Evolutionary conservation across 805 yeast species (phyloP), one percentile per base, ranked within the genome.

Genomic region (Candida manassasensis): DNA sequence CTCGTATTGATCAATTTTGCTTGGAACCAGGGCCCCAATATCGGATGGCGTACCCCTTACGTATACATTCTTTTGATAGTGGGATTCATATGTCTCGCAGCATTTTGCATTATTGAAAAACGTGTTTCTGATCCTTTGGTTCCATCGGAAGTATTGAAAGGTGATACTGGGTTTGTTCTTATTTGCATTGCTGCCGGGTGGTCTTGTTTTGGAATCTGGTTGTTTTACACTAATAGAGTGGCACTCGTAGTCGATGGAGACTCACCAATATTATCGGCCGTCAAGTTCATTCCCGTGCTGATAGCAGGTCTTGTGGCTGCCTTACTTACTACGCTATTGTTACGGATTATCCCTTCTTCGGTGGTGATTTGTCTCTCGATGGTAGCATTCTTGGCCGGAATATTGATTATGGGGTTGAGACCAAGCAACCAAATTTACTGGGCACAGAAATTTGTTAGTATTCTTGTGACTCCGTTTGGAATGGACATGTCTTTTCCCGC

Each of bases 401-500:
- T 63, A 24, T 47, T 73, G 0, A 55, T 81, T 50, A 57, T 75
- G 32, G 75, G 79, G 1, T 63, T 74, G 0, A 63, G 78, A 24
- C 86, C 87, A 0, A 70, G 69, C 0, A 52, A 71, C 29, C 84
- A 82, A 50, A 62, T 71, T 0, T 84, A 73, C 49, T 84, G 78
- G 76, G 66, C 69, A 1, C 73, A 77, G 53, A 59, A 71, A 6
- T 71, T 84, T 48, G 77, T 80, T 2, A 66, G 74, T 16, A 59
- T 72, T 59, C 39, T 79, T 6, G 53, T 82, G 2, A 58, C 73
- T 8, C 74, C 81, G 8, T 79, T 77, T 59, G 93, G 88, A 2
- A 81, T 84, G 87, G 90, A 84, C 52, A 66, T 79, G 63, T 76
- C 84, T 10, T 84, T 82, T 53, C 93, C 94, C 0, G 81, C 89